These are phyloP conservation scores for Aspergillus coremiiformis DNA, from an alignment of 495 filamentous ascomycete genomes.

Conservation along the genomic window DNA sequence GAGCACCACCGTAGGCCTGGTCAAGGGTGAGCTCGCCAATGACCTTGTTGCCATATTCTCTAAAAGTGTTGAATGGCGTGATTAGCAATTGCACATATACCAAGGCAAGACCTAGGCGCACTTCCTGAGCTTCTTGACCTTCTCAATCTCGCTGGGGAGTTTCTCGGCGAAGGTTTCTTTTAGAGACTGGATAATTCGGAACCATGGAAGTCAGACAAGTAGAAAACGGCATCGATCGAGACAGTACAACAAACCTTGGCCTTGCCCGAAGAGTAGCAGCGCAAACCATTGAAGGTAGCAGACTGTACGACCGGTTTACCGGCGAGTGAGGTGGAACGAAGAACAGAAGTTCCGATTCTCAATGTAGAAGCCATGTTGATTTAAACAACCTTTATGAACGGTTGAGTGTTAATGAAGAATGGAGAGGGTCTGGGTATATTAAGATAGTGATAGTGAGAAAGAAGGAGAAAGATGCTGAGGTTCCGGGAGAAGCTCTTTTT, in stretches of 20 bases:
- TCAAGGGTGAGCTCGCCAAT: slow-evolving; percentile 97
- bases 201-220: not conserved
- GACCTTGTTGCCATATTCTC: slow-evolving; percentile 89
- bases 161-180: slow-evolving; percentile 98
- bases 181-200: slow-evolving; percentile 56
- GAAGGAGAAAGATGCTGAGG: slow-evolving; percentile 26
- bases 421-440: slow-evolving; percentile 17
- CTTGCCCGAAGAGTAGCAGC: slow-evolving; percentile 84
- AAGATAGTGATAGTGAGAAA: slow-evolving; percentile 23
- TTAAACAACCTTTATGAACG: slow-evolving; percentile 24
- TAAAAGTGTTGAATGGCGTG: slow-evolving; percentile 24
- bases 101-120: slow-evolving; percentile 37
- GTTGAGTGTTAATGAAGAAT: slow-evolving; percentile 22
- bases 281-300: slow-evolving; percentile 70
- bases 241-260: slow-evolving; percentile 54
- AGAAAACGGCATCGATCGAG: too few species aligned
- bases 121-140: slow-evolving; percentile 98
- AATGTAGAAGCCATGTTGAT: slow-evolving; percentile 70
- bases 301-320: slow-evolving; percentile 55
- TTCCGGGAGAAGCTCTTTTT: slow-evolving; percentile 23
- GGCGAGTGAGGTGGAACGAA: slow-evolving; percentile 63
- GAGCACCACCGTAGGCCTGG: slow-evolving; percentile 98
- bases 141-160: slow-evolving; percentile 91
- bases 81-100: slow-evolving; percentile 19
- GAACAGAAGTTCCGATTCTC: slow-evolving; percentile 64